These are phyloP conservation scores for Solanum sparsipilum DNA, from an alignment of 257 asterid species.

Conservation along the genomic window DNA sequence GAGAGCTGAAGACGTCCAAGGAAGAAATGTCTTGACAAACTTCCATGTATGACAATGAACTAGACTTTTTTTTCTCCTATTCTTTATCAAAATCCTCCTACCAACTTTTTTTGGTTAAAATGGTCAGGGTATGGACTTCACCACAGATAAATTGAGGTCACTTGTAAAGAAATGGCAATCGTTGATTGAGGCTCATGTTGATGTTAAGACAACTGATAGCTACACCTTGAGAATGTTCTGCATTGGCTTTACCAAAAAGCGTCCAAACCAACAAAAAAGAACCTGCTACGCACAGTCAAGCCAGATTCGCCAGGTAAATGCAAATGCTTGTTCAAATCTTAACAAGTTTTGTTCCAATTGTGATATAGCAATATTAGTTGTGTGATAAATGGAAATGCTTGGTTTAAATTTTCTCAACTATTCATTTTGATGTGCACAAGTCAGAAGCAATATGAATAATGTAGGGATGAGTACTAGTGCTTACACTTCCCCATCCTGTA, in stretches of 20 bases:
- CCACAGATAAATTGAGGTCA: conserved; percentile 72
- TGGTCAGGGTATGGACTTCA: conserved; percentile 68
- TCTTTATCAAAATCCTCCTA: not conserved
- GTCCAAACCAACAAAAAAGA: conserved; percentile 72
- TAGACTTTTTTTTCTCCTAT: no score
- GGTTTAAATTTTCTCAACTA: not conserved
- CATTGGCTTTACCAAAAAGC: conserved; percentile 85
- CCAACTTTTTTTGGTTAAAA: not conserved
- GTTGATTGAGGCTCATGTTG: conserved; percentile 76
- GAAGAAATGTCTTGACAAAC: conserved; percentile 69
- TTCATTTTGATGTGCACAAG: not conserved
- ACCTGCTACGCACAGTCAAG: conserved; percentile 87
- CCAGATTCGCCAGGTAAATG: conserved; percentile 63
- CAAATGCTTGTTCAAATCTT: not conserved
- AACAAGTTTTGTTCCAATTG: not conserved
- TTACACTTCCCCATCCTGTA: not conserved
- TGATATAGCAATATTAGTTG: not conserved
- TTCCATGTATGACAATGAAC: conserved; percentile 43
- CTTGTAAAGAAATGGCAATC: conserved; percentile 73
- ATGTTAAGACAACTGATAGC: conserved; percentile 72
- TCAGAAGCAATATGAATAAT: no score
- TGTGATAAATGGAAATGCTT: not conserved
- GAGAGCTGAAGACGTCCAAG: conserved; percentile 85
- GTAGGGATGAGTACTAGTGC: not conserved
- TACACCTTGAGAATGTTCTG: conserved; percentile 66